These are phyloP conservation scores for Solanum rostratum DNA, from an alignment of 257 asterid species.

Conservation along the genomic window DNA sequence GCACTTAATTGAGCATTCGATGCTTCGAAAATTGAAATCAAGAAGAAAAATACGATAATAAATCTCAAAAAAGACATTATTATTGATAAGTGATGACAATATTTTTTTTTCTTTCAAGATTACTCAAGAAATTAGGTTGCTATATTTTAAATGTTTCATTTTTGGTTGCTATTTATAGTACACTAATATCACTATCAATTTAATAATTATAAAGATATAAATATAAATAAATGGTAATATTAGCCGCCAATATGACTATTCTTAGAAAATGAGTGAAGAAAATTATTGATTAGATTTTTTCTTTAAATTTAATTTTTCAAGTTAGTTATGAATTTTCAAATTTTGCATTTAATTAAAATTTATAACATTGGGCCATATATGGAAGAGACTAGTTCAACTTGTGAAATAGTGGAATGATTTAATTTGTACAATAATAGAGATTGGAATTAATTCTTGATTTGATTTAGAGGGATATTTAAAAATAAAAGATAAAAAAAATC, in stretches of 20 bases:
- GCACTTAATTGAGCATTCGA: slow-evolving; percentile 15
- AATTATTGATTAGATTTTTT: background rate
- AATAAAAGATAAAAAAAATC: no score
- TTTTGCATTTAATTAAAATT: background rate
- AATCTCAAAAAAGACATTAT: background rate
- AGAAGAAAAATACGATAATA: background rate
- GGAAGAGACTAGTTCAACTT: background rate
- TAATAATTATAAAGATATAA: background rate
- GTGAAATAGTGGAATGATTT: background rate
- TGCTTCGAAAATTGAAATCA: background rate
- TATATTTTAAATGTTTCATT: background rate
- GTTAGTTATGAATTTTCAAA: background rate
- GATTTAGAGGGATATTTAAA: background rate
- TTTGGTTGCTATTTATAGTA: background rate
- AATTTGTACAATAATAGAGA: background rate
- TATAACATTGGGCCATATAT: background rate
- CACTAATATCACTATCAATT: background rate
- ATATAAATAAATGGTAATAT: background rate
- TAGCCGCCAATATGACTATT: background rate
- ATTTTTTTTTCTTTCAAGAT: background rate
- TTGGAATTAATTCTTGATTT: background rate
- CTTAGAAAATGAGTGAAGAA: background rate
- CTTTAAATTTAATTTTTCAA: background rate
- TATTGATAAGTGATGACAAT: background rate
- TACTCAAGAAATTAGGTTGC: background rate